Evolutionary conservation across 345 rosid species (phyloP).

Genomic region (Arabidopsis suecica): DNA sequence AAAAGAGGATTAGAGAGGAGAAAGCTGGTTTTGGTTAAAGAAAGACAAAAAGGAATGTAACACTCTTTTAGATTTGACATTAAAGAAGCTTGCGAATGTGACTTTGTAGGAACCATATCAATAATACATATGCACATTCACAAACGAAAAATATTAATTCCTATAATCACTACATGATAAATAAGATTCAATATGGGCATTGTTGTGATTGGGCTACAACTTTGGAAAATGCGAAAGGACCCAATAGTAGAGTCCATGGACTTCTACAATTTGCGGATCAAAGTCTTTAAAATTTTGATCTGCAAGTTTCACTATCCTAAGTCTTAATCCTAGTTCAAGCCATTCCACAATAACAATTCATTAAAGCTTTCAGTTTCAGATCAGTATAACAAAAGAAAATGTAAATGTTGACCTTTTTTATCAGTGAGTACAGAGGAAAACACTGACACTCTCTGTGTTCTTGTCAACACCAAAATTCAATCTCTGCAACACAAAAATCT

Average conservation of each 20-base stretch:
- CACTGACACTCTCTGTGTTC: not conserved
- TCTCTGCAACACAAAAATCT: not conserved
- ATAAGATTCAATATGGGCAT: not conserved
- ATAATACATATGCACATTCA: not conserved
- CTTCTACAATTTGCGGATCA: not conserved
- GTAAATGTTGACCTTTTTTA: no score
- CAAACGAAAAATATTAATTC: not conserved
- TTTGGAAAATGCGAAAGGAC: constrained; percentile 19
- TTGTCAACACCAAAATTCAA: constrained; percentile 8
- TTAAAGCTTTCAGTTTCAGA: not conserved
- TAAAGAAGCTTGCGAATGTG: constrained; percentile 34
- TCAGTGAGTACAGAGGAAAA: not conserved
- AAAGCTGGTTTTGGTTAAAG: constrained; percentile 41
- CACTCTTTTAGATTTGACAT: constrained; percentile 39
- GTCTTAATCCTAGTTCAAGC: not conserved
- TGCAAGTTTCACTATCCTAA: not conserved
- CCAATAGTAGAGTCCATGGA: constrained; percentile 5
- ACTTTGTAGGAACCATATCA: constrained; percentile 33
- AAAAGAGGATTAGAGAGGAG: constrained; percentile 38
- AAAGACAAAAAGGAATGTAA: constrained; percentile 45
- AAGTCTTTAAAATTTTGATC: not conserved
- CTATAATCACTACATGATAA: not conserved
- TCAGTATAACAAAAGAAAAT: not conserved
- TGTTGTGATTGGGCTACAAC: not conserved
- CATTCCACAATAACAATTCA: not conserved